Base-by-base conservation (phyloP, 2,329 filamentous ascomycete species). In the Cucurbitaria berberidis region DNA sequence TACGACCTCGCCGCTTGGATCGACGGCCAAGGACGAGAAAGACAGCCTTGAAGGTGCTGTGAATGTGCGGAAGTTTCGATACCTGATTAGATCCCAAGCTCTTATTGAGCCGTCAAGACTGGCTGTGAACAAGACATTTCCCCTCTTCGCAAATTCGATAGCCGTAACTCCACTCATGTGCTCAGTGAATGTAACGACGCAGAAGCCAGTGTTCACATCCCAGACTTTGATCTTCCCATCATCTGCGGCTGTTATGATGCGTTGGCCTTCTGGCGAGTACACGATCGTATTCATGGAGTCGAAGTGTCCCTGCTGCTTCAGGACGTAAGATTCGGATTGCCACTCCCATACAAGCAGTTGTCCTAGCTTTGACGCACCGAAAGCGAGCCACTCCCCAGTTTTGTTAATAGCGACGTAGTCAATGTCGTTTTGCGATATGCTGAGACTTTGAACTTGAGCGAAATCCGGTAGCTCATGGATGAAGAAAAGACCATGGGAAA, bases 311-410 rank as follows among this genome's bases (percentile, higher is more conserved):
- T 98, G 95, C 71, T 99, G 95, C 77, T 99, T 99, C 42, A 99
- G 81, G 53, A 99, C 96, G 75, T 99, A 99, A 5, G 93, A 98
- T 76, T 99, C 96, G 0, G 95, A 99, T 73, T 98, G 93, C 93
- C 96, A 99, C 74, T 99, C 95, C 95, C 95, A 99, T 3, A 99
- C 95, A 3, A 99, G 80, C n/a, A 99, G 81, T 72, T 99, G 95
- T 0, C 96, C 96, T 5, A 96, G 83, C 67, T 96, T 96, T 1
- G 95, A 96, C 0, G 96, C 95, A 13, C 93, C 95, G 74, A 99
- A 97, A 0, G 96, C 96, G 19, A 99, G 80, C 95, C 95, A 99
- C 78, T 98, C 93, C 46, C 95, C 95, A 27, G 89, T 90, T 73
- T 90, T 89, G 78, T 98, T 99, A 70, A 97, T 91, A 0, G 92